Evolutionary conservation across 1,284 basidiomycete species (phyloP).

Genomic region (Ganoderma sp.): DNA sequence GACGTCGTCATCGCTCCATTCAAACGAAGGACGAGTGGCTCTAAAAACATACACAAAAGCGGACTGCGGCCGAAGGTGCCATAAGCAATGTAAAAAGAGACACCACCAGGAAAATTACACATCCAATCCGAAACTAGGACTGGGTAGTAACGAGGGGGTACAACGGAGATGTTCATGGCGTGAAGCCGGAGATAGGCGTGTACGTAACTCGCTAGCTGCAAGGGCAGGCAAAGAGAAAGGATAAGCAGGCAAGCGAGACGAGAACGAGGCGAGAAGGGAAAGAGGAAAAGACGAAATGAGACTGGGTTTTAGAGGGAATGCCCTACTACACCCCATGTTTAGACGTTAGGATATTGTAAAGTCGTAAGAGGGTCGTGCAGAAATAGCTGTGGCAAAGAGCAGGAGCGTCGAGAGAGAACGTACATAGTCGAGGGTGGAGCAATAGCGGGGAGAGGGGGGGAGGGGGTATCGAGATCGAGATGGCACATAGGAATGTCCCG

Average conservation of each 20-base stretch:
- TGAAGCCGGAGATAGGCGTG: neutral
- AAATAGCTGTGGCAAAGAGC: conserved; percentile 16
- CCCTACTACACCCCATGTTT: conserved; percentile 37
- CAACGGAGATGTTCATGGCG: no score
- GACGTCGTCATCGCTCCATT: no score
- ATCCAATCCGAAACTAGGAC: neutral
- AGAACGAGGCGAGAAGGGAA: neutral
- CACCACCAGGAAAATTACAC: neutral
- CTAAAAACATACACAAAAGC: conserved; percentile 5
- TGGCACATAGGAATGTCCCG: no score
- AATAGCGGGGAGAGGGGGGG: no score
- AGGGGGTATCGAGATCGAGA: no score
- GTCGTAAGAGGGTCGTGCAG: conserved; percentile 27
- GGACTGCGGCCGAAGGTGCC: neutral
- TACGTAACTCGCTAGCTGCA: neutral
- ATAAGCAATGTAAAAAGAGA: conserved; percentile 3
- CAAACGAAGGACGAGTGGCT: neutral
- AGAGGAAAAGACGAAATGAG: neutral
- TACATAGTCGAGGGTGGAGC: no score
- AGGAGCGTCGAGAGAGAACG: no score
- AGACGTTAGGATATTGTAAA: conserved; percentile 25
- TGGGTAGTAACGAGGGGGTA: no score
- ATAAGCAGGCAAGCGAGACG: neutral
- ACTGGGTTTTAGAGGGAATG: conserved; percentile 25
- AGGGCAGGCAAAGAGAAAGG: neutral